Conservation (phyloP, 2,329 filamentous ascomycete genomes). For the Neurospora crassa region DNA sequence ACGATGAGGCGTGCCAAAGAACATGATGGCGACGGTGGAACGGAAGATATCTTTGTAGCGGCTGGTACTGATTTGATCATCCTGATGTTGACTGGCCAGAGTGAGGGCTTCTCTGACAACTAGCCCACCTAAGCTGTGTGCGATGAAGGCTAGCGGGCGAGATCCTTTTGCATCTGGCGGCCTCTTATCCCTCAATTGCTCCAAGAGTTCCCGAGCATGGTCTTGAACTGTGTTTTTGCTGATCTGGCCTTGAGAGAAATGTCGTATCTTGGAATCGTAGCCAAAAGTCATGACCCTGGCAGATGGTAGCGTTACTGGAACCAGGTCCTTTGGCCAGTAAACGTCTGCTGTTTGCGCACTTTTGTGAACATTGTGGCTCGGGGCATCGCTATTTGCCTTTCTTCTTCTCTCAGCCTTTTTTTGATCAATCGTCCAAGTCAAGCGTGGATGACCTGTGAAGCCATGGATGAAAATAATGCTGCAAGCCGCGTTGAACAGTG, state of each 20-base stretch:
- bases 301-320: background rate
- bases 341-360: background rate
- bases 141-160: slow-evolving; percentile 3
- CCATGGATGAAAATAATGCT: slow-evolving; percentile 3
- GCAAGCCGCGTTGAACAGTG: background rate
- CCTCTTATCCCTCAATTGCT: background rate
- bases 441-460: slow-evolving; percentile 3
- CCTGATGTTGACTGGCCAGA: background rate
- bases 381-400: background rate
- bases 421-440: slow-evolving; percentile 1
- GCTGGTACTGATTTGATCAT: background rate
- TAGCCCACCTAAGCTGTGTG: slow-evolving; percentile 7
- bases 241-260: background rate
- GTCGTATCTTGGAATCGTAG: slow-evolving; percentile 6
- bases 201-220: slow-evolving; percentile 4
- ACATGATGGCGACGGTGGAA: too few relatives aligned
- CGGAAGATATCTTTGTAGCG: background rate
- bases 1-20: too few relatives aligned
- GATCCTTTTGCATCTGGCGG: background rate
- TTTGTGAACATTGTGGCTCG: background rate
- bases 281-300: slow-evolving; percentile 6
- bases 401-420: background rate
- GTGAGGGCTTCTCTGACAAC: slow-evolving; percentile 2
- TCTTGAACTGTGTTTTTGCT: slow-evolving; percentile 4
- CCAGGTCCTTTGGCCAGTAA: slow-evolving; percentile 5